Percentiles rank a stretch among this genome's conserved stretches.
Evolutionary conservation across 139 green algal species (phyloP).

Genomic region (Chlorella ohadii): DNA sequence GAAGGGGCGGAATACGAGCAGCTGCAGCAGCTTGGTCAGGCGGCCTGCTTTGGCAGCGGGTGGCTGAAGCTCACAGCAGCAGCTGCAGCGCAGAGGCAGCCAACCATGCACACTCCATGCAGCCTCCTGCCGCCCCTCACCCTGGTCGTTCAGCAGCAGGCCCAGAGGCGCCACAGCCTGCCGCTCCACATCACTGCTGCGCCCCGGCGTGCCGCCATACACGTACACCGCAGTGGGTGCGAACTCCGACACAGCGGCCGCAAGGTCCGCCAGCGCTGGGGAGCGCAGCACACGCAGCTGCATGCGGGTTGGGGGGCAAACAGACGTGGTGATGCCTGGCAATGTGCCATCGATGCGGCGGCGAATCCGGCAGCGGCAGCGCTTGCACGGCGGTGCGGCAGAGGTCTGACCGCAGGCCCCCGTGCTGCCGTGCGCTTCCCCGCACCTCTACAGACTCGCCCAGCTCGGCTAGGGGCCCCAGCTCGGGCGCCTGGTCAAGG

Average conservation of each 20-base stretch:
- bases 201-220: conserved; percentile 26
- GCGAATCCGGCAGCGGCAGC: too few relatives aligned
- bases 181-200: conserved; percentile 39
- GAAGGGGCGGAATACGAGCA: too few relatives aligned
- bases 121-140: not conserved
- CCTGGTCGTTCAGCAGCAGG: conserved; percentile 2
- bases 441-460: conserved; percentile 35
- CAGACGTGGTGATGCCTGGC: too few relatives aligned
- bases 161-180: conserved; percentile 33
- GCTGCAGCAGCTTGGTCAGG: not conserved
- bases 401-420: too few relatives aligned
- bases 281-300: conserved; percentile 13
- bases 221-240: conserved; percentile 71
- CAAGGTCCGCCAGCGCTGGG: not conserved
- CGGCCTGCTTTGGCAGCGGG: too few relatives aligned
- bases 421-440: conserved; percentile 39
- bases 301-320: not conserved
- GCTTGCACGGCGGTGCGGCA: too few relatives aligned
- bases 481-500: too few relatives aligned
- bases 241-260: not conserved
- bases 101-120: not conserved
- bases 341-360: too few relatives aligned
- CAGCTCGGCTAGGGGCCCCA: conserved; percentile 40
- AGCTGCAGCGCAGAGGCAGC: too few relatives aligned
- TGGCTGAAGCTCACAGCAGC: too few relatives aligned